Conservation (phyloP, 352 stramenopile genomes). For the Globisporangium perplexum region DNA sequence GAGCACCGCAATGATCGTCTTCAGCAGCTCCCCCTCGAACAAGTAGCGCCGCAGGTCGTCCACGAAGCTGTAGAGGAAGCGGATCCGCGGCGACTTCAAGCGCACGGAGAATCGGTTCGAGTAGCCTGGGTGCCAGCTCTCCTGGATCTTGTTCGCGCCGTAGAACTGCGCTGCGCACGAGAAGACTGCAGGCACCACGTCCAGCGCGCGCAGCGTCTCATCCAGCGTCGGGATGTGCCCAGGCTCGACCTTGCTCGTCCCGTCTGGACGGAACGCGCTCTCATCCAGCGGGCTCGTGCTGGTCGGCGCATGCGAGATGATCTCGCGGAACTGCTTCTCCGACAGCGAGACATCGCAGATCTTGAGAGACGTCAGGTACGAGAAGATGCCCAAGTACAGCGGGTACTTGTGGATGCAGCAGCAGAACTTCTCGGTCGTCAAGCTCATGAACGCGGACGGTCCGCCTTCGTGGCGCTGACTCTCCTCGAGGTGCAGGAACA, state of each 20-base stretch:
- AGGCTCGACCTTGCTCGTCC: neutral
- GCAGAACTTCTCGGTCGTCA: conserved; percentile 67
- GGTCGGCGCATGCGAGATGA: conserved; percentile 42
- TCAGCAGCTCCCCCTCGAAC: conserved; percentile 54
- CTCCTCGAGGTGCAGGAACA: conserved; percentile 58
- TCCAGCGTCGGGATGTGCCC: conserved; percentile 54
- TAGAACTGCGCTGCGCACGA: conserved; percentile 74
- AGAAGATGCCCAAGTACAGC: conserved; percentile 61
- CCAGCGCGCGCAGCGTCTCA: conserved; percentile 46
- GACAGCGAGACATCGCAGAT: conserved; percentile 58
- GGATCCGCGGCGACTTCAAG: conserved; percentile 70
- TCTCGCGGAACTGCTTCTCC: conserved; percentile 60
- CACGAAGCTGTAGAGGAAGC: conserved; percentile 80
- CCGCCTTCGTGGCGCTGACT: conserved; percentile 22
- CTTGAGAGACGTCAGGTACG: conserved; percentile 68
- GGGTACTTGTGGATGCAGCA: conserved; percentile 68
- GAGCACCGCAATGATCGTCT: conserved; percentile 53
- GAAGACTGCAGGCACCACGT: conserved; percentile 64
- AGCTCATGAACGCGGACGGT: conserved; percentile 46
- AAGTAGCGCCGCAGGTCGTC: conserved; percentile 74
- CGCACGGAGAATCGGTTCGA: conserved; percentile 67
- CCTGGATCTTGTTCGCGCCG: conserved; percentile 68
- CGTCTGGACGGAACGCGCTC: neutral
- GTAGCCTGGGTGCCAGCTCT: conserved; percentile 79
- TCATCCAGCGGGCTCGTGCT: neutral